Base-by-base conservation (phyloP, 1,284 basidiomycete genomes). In the Heterobasidion parviporum region DNA sequence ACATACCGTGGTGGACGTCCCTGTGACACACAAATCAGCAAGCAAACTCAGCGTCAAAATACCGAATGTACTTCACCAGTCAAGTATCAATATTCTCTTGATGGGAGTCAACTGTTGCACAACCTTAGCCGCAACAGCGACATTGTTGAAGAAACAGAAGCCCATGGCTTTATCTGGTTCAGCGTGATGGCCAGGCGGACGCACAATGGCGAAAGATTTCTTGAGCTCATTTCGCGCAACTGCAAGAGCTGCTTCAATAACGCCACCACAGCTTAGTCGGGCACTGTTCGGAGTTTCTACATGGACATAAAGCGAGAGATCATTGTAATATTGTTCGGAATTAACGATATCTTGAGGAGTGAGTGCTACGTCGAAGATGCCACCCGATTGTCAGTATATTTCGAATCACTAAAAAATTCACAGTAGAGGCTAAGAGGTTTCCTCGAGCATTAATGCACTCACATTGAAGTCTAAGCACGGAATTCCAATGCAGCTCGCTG, bases 111-210 rank as follows among this genome's bases (percentile, higher is more conserved):
- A 66, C 58, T 86, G 76, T 64, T 88, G 91, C 34, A 86, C 81
- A 38, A 89, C 94, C 68, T 80, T 84, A 49, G 92, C 82, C 1
- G 95, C 95, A 6, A 99, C 89, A 1, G 96, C 90, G 18, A 97
- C 95, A 64, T 99, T 99, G 72, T 99, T 99, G 76, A 94, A 98
- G 74, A 99, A 95, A 72, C 97, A 99, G 71, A 99, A 99, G 1
- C 97, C 97, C 92, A 98, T 98, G 65, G 94, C 91, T 67, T 94
- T 90, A 61, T 96, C 89, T 1, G 97, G 97, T 70, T 99, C 97
- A 16, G 97, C 96, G 65, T 99, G 97, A 68, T 99, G 97, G 0
- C 97, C 97, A 0, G 97, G 97, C 9, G 97, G 97, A 26, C 97
- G 83, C 38, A 99, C 93, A 61, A 99, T 93, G 1, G 97, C 97